These are phyloP conservation scores for Bryopsis sp. DNA, from an alignment of 139 green algal species.

Conservation along the genomic window DNA sequence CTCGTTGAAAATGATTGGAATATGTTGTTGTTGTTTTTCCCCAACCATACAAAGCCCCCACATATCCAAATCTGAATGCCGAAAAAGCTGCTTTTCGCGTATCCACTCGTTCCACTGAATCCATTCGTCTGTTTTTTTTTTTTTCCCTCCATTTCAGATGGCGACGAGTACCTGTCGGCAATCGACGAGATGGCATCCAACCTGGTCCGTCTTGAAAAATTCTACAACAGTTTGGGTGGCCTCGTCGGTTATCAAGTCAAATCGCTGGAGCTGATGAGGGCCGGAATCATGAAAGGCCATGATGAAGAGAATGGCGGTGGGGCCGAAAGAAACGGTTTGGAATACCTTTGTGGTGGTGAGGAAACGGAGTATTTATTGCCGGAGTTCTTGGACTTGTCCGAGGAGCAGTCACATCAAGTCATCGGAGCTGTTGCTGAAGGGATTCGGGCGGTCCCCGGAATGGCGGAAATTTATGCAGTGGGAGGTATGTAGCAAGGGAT, in stretches of 20 bases:
- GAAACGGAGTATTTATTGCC: slow-evolving; percentile 46
- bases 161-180: not conserved
- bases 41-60: too few species aligned
- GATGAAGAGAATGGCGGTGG: not conserved
- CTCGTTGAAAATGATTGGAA: too few species aligned
- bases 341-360: not conserved
- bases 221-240: slow-evolving; percentile 94
- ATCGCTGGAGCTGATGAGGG: slow-evolving; percentile 64
- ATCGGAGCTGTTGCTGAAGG: slow-evolving; percentile 35
- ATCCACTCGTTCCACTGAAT: too few species aligned
- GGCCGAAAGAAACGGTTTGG: not conserved
- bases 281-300: slow-evolving; percentile 4
- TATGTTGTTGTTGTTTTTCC: too few species aligned
- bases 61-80: too few species aligned
- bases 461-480: slow-evolving; percentile 92
- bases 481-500: slow-evolving; percentile 68
- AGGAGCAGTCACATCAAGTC: slow-evolving; percentile 26
- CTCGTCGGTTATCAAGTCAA: slow-evolving; percentile 86
- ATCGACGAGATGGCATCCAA: slow-evolving; percentile 30
- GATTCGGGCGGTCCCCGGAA: slow-evolving; percentile 59
- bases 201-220: slow-evolving; percentile 59
- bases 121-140: too few species aligned
- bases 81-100: too few species aligned
- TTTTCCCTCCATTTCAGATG: too few species aligned
- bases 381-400: slow-evolving; percentile 53